Evolutionary conservation across 441 rosid genomes (phyloP), one percentile per base, ranked within the genome.

Genomic region (Metrosideros polymorpha): DNA sequence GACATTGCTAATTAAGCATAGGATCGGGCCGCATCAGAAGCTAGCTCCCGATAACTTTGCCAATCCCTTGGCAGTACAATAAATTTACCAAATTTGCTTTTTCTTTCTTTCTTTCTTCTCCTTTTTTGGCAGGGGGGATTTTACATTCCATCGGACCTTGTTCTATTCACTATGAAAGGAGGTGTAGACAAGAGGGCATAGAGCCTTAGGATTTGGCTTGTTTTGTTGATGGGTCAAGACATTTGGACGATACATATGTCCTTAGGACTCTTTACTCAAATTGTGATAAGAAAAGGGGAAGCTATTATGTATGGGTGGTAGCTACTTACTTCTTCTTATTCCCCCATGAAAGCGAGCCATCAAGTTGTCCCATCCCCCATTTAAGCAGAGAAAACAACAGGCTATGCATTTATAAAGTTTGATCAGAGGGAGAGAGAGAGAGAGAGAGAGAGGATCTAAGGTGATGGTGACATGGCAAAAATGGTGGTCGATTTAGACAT

Each of bases 391-490:
- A 82, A 71, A 39, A 39, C n/a, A 39, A 71, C 79, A 39, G 79
- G 79, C 49, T 42, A 39, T 25, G 47, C 79, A 71, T 71, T 71
- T 71, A 71, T 32, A 18, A 14, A 85, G 61, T 32, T 30, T 10
- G n/a, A 42, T 19, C 32, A 18, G 19, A n/a, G 76, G 47, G 30
- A 82, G 87, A 56, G 63, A 32, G 77, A 30, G 76, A 30, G 35
- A 61, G 27, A 35, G 85, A 71, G 66, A 47, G 50, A 75, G 63
- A 52, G 83, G 75, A 86, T 53, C 63, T 83, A 43, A 63, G 76
- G 89, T 87, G 87, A 87, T 53, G 63, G 89, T 82, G 89, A 87
- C 85, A 61, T 87, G 85, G 84, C 87, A 57, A 85, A 71, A 71
- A 54, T 85, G 89, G 85, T 22, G 71, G 42, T 76, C 49, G 87